Base-by-base conservation (phyloP, 192 early-diverging fungal genomes). In the Mortierella claussenii region DNA sequence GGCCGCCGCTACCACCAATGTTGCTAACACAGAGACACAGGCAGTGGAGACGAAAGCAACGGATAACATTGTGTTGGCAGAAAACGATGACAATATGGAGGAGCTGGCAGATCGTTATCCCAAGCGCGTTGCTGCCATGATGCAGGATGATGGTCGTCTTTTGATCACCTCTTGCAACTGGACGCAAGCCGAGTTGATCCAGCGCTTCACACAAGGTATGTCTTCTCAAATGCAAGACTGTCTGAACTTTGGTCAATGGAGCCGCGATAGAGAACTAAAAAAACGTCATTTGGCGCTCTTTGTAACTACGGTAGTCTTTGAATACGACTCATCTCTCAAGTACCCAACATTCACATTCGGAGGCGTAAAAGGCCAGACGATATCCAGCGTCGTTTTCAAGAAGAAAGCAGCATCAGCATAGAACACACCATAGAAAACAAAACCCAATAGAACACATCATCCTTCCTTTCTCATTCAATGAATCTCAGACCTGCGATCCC, bases 151-250 rank as follows among this genome's bases (percentile, higher is more conserved):
- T 47, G 90, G 89, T 1, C 79, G 89, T 26, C 85, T 98, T 12
- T 68, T 98, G 54, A 95, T 98, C 53, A 98, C 96, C 2, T 92
- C 90, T 51, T 98, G 96, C 73, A 98, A 98, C 47, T 98, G 93
- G 93, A 96, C 95, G 3, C 90, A 93, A 52, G 85, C 92, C 12
- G 96, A 98, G 79, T 81, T 98, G 67, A 79, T 91, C 3, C 79
- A 81, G 27, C 71, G 83, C 13, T 90, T 93, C 34, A 67, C 85
- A 48, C 74, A 78, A 30, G 68, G 89, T 91, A 80, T 36, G 55
- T 43, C 2, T 10, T n/a, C n/a, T n/a, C n/a, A n/a, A n/a, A n/a
- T n/a, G n/a, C n/a, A n/a, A n/a, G n/a, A n/a, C n/a, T n/a, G n/a
- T n/a, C n/a, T n/a, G n/a, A n/a, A n/a, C n/a, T n/a, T n/a, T n/a